Evolutionary conservation across 1,139 yeast species (phyloP).

Genomic region (Candida labiduridarum): DNA sequence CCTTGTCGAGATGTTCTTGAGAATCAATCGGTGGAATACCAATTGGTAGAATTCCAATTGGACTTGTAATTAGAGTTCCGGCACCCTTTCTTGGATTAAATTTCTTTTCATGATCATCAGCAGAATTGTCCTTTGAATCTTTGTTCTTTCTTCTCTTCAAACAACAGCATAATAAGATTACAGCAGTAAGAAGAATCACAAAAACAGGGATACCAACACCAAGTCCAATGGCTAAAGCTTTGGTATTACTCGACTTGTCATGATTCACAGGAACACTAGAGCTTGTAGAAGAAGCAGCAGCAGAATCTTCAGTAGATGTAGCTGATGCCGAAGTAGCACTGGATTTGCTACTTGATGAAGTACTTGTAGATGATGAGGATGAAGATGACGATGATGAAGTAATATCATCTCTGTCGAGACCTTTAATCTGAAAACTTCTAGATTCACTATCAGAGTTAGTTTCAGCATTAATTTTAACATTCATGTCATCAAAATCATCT

Average conservation of each 20-base stretch:
- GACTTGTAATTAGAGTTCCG: neutral
- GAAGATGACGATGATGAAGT: slow-evolving; percentile 25
- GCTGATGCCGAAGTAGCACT: slow-evolving; percentile 26
- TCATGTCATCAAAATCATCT: slow-evolving; percentile 48
- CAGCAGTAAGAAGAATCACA: slow-evolving; percentile 47
- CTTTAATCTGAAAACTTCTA: slow-evolving; percentile 56
- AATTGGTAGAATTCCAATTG: neutral
- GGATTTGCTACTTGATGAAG: slow-evolving; percentile 28
- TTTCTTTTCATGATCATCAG: slow-evolving; percentile 6
- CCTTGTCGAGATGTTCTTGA: slow-evolving; percentile 7
- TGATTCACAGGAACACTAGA: slow-evolving; percentile 16
- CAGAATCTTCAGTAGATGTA: slow-evolving; percentile 20
- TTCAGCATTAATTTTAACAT: slow-evolving; percentile 56
- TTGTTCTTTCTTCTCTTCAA: slow-evolving; percentile 46
- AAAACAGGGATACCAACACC: slow-evolving; percentile 82
- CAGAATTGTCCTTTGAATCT: slow-evolving; percentile 24
- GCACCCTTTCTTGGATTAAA: neutral
- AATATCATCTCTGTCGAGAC: slow-evolving; percentile 41
- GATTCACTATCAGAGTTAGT: slow-evolving; percentile 35
- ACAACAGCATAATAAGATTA: slow-evolving; percentile 63
- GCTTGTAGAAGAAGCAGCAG: slow-evolving; percentile 24
- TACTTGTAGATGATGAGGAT: slow-evolving; percentile 24
- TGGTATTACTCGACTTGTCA: slow-evolving; percentile 17
- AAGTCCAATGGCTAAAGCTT: slow-evolving; percentile 75
- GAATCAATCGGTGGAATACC: slow-evolving; percentile 3